A percentile compares a stretch with the other conserved stretches of the same genome.
These are phyloP conservation scores for Taxillus chinensis DNA, from an alignment of 164 flowering plant species.

Conservation along the genomic window DNA sequence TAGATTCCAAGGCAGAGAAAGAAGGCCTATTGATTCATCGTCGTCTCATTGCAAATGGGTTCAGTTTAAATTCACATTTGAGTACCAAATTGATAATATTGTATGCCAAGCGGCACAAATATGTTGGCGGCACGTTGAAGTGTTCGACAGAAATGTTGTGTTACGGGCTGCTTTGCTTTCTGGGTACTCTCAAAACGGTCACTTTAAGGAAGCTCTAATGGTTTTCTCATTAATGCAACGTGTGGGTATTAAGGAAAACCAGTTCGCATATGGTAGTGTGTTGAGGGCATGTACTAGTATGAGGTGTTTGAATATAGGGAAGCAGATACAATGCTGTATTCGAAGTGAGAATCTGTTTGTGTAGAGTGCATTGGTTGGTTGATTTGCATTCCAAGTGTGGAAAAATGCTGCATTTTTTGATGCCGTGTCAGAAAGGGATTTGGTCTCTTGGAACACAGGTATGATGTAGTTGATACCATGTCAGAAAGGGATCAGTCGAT, in stretches of 20 bases:
- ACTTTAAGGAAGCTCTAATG: conserved; percentile 27
- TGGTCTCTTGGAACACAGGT: conserved; percentile 68
- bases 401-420: conserved; percentile 49
- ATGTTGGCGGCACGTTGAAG: conserved; percentile 28
- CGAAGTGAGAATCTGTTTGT: conserved; percentile 45
- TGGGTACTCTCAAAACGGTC: conserved; percentile 47
- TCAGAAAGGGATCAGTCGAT: conserved; percentile 68
- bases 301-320: conserved; percentile 37
- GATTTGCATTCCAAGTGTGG: conserved; percentile 69
- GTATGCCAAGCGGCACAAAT: conserved; percentile 28
- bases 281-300: conserved; percentile 49
- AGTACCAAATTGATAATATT: conserved; percentile 41
- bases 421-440: conserved; percentile 34
- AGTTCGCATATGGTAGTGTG: conserved; percentile 58
- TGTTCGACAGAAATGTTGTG: conserved; percentile 51
- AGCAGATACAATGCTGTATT: conserved; percentile 55
- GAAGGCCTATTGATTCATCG: conserved; percentile 32
- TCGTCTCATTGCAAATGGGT: conserved; percentile 32
- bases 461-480: too few species aligned
- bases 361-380: conserved; percentile 51
- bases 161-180: conserved; percentile 72
- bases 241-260: conserved; percentile 39
- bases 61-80: conserved; percentile 21
- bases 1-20: conserved; percentile 21
- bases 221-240: conserved; percentile 36